A percentile compares a stretch with the other conserved stretches of the same genome.
These are phyloP conservation scores for Beauveria scarabaeidicola DNA, from an alignment of 2,329 filamentous ascomycete species.

Conservation along the genomic window DNA sequence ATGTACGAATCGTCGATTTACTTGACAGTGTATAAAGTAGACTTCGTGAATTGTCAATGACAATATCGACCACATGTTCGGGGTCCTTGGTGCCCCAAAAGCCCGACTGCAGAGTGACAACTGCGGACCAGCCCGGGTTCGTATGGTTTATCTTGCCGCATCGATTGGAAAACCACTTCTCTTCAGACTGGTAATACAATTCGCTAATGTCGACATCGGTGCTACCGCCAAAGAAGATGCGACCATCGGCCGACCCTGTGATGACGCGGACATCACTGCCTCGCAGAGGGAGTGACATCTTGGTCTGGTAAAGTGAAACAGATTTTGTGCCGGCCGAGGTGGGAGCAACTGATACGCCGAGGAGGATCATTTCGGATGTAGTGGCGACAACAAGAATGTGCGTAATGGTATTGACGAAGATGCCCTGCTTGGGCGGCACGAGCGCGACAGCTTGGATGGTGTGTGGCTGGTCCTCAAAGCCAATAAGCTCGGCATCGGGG, in stretches of 20 bases:
- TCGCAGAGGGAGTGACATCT: conserved; percentile 70
- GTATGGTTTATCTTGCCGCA: conserved; percentile 88
- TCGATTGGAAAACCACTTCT: conserved; percentile 88
- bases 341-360: conserved; percentile 69
- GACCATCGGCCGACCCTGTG: conserved; percentile 71
- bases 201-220: conserved; percentile 85
- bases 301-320: conserved; percentile 79
- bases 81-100: conserved; percentile 43
- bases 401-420: conserved; percentile 79
- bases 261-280: conserved; percentile 72
- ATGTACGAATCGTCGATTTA: conserved; percentile 81
- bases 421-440: conserved; percentile 72
- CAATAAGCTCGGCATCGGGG: conserved; percentile 82
- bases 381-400: conserved; percentile 88
- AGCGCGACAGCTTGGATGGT: conserved; percentile 88
- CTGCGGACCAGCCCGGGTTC: conserved; percentile 59
- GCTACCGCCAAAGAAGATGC: conserved; percentile 84
- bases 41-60: conserved; percentile 78
- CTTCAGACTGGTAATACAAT: conserved; percentile 92
- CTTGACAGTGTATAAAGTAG: conserved; percentile 88
- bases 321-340: conserved; percentile 61
- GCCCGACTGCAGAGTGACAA: conserved; percentile 43
- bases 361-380: conserved; percentile 70
- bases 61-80: conserved; percentile 69
- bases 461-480: conserved; percentile 81